These are phyloP conservation scores for Heterobasidion parviporum DNA, from an alignment of 1,284 basidiomycete species.

Conservation along the genomic window DNA sequence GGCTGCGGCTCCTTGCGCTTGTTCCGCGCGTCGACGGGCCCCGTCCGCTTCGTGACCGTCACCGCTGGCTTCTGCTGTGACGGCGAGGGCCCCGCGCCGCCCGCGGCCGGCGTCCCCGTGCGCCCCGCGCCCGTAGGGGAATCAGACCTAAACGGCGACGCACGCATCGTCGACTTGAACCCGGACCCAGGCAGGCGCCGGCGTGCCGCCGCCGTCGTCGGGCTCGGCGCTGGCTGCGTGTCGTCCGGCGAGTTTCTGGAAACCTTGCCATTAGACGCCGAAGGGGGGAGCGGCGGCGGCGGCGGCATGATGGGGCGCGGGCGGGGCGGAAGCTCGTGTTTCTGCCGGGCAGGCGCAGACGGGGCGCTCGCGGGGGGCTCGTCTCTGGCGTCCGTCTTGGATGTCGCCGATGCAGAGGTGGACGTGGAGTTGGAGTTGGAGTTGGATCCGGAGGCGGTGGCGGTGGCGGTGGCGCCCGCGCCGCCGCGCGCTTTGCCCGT, in stretches of 20 bases:
- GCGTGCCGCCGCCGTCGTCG: neutral
- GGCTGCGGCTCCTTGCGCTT: conserved; percentile 7
- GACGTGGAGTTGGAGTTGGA: neutral
- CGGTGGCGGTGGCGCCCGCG: neutral
- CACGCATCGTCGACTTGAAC: neutral
- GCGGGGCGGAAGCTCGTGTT: conserved; percentile 5
- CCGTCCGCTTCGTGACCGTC: conserved; percentile 9
- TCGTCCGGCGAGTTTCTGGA: neutral
- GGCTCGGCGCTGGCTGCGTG: conserved; percentile 1
- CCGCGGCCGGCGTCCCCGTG: neutral
- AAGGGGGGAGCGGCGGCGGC: no score
- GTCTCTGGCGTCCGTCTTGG: neutral
- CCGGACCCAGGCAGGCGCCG: neutral
- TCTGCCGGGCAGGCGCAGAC: conserved; percentile 2
- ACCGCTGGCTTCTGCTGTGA: neutral
- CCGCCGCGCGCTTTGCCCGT: neutral
- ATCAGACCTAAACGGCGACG: neutral
- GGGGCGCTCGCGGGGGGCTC: neutral
- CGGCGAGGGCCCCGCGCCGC: neutral
- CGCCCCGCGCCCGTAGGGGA: neutral
- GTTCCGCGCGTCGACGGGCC: conserved; percentile 4
- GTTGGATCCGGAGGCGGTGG: neutral
- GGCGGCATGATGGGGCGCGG: neutral
- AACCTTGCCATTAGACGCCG: no score
- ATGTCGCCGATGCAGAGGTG: conserved; percentile 1